Evolutionary conservation across 176 grass and related monocot species (phyloP).

Genomic region (Luzula sylvatica): DNA sequence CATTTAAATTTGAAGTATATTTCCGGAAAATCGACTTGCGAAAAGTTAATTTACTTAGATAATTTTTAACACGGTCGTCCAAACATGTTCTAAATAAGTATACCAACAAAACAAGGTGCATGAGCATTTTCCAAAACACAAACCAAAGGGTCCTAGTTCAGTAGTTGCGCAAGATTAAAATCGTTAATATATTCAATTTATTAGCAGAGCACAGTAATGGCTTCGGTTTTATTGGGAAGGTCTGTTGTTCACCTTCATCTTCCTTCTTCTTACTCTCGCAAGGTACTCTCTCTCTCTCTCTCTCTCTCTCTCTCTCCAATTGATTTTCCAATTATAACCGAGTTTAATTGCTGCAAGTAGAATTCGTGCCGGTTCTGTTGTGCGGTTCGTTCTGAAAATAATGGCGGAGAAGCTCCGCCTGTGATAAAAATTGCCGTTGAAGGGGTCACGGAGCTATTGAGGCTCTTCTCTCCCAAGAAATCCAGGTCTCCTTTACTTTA

Average conservation of each 20-base stretch:
- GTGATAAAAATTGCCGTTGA: slow-evolving; percentile 23
- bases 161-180: too few species aligned
- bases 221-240: background rate
- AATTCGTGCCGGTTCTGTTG: slow-evolving; percentile 4
- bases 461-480: slow-evolving; percentile 42
- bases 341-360: background rate
- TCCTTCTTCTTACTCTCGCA: background rate
- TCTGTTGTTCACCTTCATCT: background rate
- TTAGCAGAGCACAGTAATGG: background rate
- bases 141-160: too few species aligned
- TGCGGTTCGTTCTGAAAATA: background rate
- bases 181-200: too few species aligned
- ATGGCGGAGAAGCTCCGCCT: slow-evolving; percentile 9
- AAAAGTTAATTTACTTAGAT: too few species aligned
- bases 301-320: background rate
- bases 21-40: too few species aligned
- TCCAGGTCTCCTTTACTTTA: slow-evolving; percentile 17
- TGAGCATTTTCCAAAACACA: too few species aligned
- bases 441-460: slow-evolving; percentile 57
- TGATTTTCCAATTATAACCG: background rate
- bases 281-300: background rate
- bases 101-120: too few species aligned
- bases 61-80: too few species aligned
- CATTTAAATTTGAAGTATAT: too few species aligned
- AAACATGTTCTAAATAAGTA: too few species aligned